Evolutionary conservation across 2,329 filamentous ascomycete genomes (phyloP).

Genomic region (Aureobasidium uvarum): DNA sequence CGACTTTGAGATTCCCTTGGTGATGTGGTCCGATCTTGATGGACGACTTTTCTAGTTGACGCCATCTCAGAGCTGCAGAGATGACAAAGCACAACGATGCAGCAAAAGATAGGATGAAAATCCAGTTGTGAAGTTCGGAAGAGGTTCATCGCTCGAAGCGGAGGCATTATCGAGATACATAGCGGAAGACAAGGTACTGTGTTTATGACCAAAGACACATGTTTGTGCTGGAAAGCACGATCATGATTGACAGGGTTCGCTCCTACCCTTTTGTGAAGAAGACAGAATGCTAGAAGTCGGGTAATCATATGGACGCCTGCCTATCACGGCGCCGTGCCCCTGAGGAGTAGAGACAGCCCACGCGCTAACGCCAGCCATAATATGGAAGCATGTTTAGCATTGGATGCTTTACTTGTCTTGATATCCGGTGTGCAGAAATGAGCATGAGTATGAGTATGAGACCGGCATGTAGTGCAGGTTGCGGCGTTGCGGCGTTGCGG

Average conservation of each 20-base stretch:
- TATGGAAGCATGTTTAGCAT: not conserved
- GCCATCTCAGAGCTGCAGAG: not conserved
- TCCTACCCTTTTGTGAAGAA: too few species aligned
- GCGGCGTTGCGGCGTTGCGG: constrained; percentile 12
- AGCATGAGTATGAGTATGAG: too few species aligned
- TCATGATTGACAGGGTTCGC: not conserved
- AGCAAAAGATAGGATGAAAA: not conserved
- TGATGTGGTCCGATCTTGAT: not conserved
- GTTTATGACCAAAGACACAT: not conserved
- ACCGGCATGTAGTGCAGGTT: not conserved
- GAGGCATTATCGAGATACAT: not conserved
- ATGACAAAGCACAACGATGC: not conserved
- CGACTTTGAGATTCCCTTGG: not conserved
- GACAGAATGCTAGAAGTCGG: too few species aligned
- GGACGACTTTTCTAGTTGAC: not conserved
- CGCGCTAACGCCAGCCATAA: not conserved
- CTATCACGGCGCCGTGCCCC: not conserved
- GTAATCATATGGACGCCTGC: not conserved
- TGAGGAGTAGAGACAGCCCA: not conserved
- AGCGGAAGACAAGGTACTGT: not conserved
- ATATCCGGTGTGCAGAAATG: too few species aligned
- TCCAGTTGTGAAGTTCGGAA: not conserved
- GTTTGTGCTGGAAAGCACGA: not conserved
- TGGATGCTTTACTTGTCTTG: not conserved
- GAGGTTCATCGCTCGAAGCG: not conserved